Evolutionary conservation across 164 flowering plant genomes (phyloP).

Genomic region (Dillenia turbinata): DNA sequence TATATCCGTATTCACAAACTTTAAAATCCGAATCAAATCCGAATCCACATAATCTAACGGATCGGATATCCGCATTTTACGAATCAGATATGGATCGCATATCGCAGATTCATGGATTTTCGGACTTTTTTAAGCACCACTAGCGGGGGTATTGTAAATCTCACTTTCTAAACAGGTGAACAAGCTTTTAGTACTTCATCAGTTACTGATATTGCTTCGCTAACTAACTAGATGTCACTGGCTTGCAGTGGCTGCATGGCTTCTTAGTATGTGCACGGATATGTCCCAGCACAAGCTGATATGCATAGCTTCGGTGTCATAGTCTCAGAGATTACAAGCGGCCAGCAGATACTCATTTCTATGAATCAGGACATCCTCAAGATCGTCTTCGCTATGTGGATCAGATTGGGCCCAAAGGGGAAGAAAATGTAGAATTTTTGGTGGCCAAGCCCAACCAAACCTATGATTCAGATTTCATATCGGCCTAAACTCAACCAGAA

Average conservation of each 20-base stretch:
- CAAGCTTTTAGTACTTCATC: neutral
- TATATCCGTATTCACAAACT: too few relatives aligned
- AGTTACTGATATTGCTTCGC: neutral
- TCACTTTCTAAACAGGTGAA: neutral
- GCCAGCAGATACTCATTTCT: slow-evolving; percentile 3
- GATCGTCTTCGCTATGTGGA: slow-evolving; percentile 7
- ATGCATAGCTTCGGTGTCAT: slow-evolving; percentile 11
- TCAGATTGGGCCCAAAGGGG: neutral
- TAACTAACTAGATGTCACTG: neutral
- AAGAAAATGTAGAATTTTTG: too few relatives aligned
- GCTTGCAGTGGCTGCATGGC: slow-evolving; percentile 17
- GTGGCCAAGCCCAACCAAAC: too few relatives aligned
- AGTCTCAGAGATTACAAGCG: slow-evolving; percentile 11
- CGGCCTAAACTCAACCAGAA: too few relatives aligned
- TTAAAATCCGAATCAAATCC: too few relatives aligned
- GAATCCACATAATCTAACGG: too few relatives aligned
- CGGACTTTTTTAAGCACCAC: too few relatives aligned
- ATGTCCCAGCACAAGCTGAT: slow-evolving; percentile 5
- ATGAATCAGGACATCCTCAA: neutral
- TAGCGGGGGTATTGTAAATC: too few relatives aligned
- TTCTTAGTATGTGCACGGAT: slow-evolving; percentile 12
- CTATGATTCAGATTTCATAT: too few relatives aligned
- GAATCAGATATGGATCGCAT: too few relatives aligned
- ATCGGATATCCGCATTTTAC: too few relatives aligned
- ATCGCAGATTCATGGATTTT: too few relatives aligned